phyloP scores from a whole-genome alignment of 164 flowering plant species.

The Macadamia tetraphylla region DNA sequence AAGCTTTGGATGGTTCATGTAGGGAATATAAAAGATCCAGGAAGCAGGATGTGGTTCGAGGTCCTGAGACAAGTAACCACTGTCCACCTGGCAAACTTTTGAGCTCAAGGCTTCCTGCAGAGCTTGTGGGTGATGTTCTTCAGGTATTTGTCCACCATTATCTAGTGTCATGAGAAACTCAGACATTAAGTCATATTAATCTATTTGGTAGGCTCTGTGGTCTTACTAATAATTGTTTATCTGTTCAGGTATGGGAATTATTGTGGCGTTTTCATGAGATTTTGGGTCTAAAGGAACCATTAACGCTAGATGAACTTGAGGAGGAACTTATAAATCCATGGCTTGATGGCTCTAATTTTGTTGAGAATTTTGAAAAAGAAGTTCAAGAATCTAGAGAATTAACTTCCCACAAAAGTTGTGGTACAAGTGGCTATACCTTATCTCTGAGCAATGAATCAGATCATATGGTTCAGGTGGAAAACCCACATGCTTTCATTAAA shows the following conservation, averaged over 20 bases:
- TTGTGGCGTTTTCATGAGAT: conserved; percentile 64
- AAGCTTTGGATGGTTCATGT: conserved; percentile 20
- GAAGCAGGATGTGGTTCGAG: conserved; percentile 21
- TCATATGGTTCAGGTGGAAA: conserved; percentile 18
- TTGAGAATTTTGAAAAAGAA: conserved; percentile 35
- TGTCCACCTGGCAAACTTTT: conserved; percentile 50
- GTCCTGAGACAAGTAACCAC: conserved; percentile 15
- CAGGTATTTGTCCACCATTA: conserved; percentile 49
- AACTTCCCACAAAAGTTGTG: conserved; percentile 15
- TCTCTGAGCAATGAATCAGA: conserved; percentile 21
- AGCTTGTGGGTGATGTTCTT: conserved; percentile 72
- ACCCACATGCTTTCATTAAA: conserved; percentile 33
- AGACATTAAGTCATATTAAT: no score
- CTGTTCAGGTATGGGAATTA: conserved; percentile 63
- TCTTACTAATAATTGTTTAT: conserved; percentile 9
- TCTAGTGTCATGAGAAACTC: neutral
- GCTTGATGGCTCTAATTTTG: conserved; percentile 31
- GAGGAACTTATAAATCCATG: conserved; percentile 71
- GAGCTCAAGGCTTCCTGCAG: conserved; percentile 53
- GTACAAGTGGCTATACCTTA: conserved; percentile 11
- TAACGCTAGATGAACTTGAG: conserved; percentile 65
- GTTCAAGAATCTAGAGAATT: conserved; percentile 20
- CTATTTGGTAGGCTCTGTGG: neutral
- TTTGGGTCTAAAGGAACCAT: conserved; percentile 53
- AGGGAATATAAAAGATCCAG: conserved; percentile 21